Evolutionary conservation across 345 rosid genomes (phyloP).

Genomic region (Boechera divaricarpa): DNA sequence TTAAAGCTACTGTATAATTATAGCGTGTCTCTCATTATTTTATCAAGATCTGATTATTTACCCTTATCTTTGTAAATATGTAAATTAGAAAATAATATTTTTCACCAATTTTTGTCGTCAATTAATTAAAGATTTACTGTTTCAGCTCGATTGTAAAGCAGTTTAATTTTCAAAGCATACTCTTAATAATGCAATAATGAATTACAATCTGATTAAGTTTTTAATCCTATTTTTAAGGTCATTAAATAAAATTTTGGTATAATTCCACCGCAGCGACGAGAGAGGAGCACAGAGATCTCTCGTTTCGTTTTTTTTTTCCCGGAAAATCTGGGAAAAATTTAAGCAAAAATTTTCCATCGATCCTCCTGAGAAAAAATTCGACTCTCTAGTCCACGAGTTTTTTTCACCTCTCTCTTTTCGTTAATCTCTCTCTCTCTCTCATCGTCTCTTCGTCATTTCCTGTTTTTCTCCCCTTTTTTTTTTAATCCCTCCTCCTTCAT

Average conservation of each 20-base stretch:
- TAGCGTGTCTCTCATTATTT: background rate
- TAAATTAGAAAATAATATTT: background rate
- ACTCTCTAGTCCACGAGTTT: constrained; percentile 40
- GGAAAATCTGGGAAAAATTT: constrained; percentile 39
- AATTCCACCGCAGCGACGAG: constrained; percentile 43
- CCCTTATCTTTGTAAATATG: background rate
- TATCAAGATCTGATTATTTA: background rate
- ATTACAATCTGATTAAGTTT: background rate
- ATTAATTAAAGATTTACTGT: background rate
- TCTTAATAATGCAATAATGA: constrained; percentile 26
- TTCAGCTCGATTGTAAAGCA: background rate
- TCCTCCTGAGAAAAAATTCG: constrained; percentile 33
- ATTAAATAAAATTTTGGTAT: constrained; percentile 27
- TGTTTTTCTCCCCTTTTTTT: constrained; percentile 3
- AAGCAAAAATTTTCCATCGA: constrained; percentile 13
- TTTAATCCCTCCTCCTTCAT: constrained; percentile 6
- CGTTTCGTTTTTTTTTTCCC: constrained; percentile 34
- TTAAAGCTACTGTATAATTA: background rate
- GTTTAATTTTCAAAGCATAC: constrained; percentile 2
- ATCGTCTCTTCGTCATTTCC: constrained; percentile 17
- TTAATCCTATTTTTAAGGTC: constrained; percentile 9
- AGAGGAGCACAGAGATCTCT: constrained; percentile 30
- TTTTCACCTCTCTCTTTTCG: constrained; percentile 14
- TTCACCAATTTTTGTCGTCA: background rate
- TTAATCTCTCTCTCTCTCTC: constrained; percentile 19